Evolutionary conservation across 2,329 filamentous ascomycete genomes (phyloP).

Genomic region (Cordyceps javanica): DNA sequence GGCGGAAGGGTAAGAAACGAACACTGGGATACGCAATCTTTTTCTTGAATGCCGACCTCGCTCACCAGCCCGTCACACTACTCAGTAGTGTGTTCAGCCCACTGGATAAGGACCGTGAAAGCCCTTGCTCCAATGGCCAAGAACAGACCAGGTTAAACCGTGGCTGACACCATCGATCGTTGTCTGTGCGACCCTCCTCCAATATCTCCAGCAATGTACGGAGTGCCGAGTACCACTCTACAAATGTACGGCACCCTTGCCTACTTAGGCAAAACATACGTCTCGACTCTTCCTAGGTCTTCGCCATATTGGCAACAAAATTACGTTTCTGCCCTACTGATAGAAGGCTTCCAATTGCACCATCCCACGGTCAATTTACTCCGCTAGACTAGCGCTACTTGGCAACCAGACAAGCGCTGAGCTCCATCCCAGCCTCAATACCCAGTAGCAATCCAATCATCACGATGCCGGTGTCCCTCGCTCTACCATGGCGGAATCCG

Average conservation of each 20-base stretch:
- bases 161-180: not conserved
- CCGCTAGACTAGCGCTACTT: not conserved
- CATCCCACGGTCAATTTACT: not conserved
- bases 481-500: not conserved
- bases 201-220: not conserved
- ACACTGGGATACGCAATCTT: not conserved
- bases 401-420: not conserved
- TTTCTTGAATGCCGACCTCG: not conserved
- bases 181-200: not conserved
- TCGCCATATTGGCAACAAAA: too few species aligned
- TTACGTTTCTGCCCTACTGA: not conserved
- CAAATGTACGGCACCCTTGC: not conserved
- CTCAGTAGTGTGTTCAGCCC: not conserved
- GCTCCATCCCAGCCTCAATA: not conserved
- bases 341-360: not conserved
- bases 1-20: not conserved
- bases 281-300: not conserved
- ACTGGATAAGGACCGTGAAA: not conserved
- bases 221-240: not conserved
- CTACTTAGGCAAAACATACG: not conserved
- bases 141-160: not conserved
- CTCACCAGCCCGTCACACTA: not conserved
- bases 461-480: not conserved
- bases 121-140: not conserved
- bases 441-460: not conserved